Evolutionary conservation across 73 alveolate genomes (phyloP).

Genomic region (Tetrahymena borealis): DNA sequence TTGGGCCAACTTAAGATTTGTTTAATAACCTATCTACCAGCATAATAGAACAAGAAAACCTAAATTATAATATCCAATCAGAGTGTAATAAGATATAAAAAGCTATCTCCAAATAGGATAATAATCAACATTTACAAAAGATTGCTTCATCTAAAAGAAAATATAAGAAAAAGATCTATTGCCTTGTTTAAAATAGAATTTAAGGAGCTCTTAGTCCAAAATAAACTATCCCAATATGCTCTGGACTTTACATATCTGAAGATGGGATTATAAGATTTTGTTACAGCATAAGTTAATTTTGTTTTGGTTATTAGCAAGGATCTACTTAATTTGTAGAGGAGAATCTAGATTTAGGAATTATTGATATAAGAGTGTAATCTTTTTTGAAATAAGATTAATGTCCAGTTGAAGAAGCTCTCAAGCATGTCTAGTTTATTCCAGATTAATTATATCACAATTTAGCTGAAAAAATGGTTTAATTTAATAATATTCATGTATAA

Average conservation of each 20-base stretch:
- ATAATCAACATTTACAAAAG: neutral
- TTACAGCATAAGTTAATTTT: neutral
- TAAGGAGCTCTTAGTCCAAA: neutral
- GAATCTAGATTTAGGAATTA: neutral
- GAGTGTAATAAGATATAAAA: too few relatives aligned
- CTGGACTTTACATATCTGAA: neutral
- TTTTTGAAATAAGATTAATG: neutral
- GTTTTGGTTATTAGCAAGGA: neutral
- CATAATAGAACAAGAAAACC: too few relatives aligned
- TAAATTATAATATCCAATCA: too few relatives aligned
- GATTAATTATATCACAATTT: neutral
- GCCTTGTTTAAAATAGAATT: neutral
- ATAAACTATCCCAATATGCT: neutral
- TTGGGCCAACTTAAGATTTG: too few relatives aligned
- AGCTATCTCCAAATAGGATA: neutral
- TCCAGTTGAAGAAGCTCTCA: neutral
- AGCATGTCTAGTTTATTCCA: neutral
- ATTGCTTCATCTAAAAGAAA: neutral
- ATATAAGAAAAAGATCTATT: neutral
- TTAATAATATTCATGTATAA: neutral
- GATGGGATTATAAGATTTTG: neutral
- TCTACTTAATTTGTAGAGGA: neutral
- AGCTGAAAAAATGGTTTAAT: neutral
- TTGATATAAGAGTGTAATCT: neutral
- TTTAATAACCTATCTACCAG: too few relatives aligned